Conservation (phyloP, 768 basidiomycete genomes). For the Kwoniella heveanensis region DNA sequence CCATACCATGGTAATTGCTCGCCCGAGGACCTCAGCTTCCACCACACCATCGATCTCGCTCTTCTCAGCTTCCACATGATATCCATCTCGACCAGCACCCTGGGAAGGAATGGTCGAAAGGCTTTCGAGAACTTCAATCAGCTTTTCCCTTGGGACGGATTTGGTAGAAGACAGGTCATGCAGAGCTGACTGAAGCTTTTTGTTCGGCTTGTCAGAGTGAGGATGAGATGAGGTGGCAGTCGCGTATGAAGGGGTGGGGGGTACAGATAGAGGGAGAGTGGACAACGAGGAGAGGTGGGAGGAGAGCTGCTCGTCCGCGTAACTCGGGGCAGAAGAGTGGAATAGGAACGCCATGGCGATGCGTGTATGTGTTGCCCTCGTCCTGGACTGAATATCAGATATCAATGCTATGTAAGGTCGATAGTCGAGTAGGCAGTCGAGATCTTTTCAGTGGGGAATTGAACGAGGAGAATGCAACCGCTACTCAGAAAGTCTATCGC, state of each 20-base stretch:
- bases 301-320: conserved; percentile 41
- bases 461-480: too few relatives aligned
- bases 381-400: too few relatives aligned
- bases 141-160: conserved; percentile 32
- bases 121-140: conserved; percentile 36
- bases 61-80: conserved; percentile 7
- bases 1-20: conserved; percentile 53
- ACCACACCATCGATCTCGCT: conserved; percentile 38
- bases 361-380: not conserved
- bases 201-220: conserved; percentile 21
- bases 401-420: too few relatives aligned
- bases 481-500: too few relatives aligned
- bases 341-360: conserved; percentile 30
- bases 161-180: conserved; percentile 40
- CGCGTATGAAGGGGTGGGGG: conserved; percentile 9
- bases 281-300: conserved; percentile 41
- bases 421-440: too few relatives aligned
- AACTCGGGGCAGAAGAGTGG: conserved; percentile 27
- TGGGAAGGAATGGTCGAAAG: conserved; percentile 8
- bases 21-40: conserved; percentile 46
- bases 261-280: conserved; percentile 37
- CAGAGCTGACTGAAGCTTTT: conserved; percentile 36
- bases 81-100: not conserved
- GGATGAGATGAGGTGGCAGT: conserved; percentile 3
- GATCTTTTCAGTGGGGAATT: too few relatives aligned